Conservation (phyloP, 208 protist genomes). For the Entamoeba moshkovskii region DNA sequence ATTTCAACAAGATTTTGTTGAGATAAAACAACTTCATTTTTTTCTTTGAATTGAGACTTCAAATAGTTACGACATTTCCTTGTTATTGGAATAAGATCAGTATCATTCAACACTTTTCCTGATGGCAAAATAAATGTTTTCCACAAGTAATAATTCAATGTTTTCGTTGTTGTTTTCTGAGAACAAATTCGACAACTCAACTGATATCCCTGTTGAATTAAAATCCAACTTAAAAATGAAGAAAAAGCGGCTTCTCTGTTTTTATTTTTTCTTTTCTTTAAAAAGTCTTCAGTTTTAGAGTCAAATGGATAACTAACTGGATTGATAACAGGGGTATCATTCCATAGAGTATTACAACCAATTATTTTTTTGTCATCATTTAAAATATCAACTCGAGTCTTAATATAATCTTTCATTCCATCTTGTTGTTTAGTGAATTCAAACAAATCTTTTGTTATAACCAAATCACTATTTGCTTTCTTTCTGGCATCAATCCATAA, state of each 20-base stretch:
- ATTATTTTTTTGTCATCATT: background rate
- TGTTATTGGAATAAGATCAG: background rate
- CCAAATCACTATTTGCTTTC: background rate
- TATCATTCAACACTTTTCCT: background rate
- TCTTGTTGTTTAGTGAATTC: background rate
- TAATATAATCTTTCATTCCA: background rate
- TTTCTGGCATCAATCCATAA: background rate
- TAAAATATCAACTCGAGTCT: background rate
- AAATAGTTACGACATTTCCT: background rate
- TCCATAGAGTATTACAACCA: background rate
- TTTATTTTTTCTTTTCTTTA: background rate
- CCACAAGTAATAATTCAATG: background rate
- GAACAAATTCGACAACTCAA: background rate
- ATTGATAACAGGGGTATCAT: background rate
- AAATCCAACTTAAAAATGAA: background rate
- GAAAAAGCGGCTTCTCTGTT: background rate
- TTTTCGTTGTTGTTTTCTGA: background rate
- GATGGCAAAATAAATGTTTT: background rate
- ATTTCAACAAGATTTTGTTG: background rate
- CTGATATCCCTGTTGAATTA: background rate
- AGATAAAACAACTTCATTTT: background rate
- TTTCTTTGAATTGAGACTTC: background rate
- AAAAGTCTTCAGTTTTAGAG: background rate
- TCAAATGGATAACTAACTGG: background rate
- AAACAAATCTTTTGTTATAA: background rate